phyloP scores from a whole-genome alignment of 2,329 filamentous ascomycete genomes.

The Paraconiothyrium sp. region DNA sequence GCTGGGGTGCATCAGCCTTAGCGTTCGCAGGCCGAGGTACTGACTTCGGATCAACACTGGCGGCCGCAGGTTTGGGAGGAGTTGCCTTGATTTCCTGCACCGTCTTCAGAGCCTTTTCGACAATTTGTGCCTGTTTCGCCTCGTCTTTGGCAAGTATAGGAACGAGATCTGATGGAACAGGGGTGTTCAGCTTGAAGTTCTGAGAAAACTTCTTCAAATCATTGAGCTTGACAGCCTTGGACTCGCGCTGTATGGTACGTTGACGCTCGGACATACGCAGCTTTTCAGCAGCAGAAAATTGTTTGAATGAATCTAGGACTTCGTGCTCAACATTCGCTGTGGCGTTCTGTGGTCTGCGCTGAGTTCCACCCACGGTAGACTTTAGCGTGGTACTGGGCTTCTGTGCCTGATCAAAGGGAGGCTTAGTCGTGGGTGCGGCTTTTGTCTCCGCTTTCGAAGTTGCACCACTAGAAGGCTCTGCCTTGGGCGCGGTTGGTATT shows the following conservation, averaged over 20 bases:
- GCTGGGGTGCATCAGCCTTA: constrained; percentile 43
- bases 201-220: constrained; percentile 95
- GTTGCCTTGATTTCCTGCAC: constrained; percentile 64
- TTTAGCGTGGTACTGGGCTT: constrained; percentile 44
- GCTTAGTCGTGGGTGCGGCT: constrained; percentile 30
- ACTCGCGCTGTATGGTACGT: constrained; percentile 66
- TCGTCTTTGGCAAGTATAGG: constrained; percentile 97
- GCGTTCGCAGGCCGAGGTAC: constrained; percentile 45
- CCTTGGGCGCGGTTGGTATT: constrained; percentile 19
- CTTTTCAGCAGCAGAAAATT: constrained; percentile 71
- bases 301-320: constrained; percentile 70
- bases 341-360: constrained; percentile 59
- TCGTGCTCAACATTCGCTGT: constrained; percentile 69
- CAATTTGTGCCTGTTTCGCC: constrained; percentile 91
- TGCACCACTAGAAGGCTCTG: constrained; percentile 29
- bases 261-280: constrained; percentile 65
- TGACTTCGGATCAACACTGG: constrained; percentile 43
- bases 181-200: constrained; percentile 93
- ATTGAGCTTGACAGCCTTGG: constrained; percentile 91
- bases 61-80: constrained; percentile 55
- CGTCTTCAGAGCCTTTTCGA: constrained; percentile 84
- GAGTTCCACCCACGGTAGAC: constrained; percentile 35
- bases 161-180: constrained; percentile 89
- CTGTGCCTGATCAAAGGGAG: constrained; percentile 33
- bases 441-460: constrained; percentile 31